phyloP scores from a whole-genome alignment of 441 rosid genomes.

The Sinapis alba region DNA sequence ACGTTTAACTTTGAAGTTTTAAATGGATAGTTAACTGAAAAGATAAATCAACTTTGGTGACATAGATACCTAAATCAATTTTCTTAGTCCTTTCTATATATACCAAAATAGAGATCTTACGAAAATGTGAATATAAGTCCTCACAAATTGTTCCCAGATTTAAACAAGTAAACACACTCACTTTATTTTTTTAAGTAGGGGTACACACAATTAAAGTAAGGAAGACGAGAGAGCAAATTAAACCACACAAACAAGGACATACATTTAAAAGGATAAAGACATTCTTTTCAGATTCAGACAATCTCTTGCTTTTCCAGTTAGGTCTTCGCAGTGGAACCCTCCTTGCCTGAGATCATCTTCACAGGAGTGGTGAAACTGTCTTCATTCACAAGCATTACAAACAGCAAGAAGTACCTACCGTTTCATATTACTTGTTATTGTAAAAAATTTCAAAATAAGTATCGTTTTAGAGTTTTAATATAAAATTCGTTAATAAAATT shows the following conservation, averaged over 20 bases:
- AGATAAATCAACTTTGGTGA: too few species aligned
- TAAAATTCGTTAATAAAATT: too few species aligned
- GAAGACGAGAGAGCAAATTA: not conserved
- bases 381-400: not conserved
- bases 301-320: not conserved
- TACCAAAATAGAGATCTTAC: too few species aligned
- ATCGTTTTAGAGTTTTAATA: too few species aligned
- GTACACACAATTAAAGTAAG: not conserved
- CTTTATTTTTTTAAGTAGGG: not conserved
- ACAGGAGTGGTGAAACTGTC: not conserved
- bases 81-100: too few species aligned
- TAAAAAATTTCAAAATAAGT: too few species aligned
- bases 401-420: not conserved
- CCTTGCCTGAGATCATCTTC: not conserved
- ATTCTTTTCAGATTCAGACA: not conserved
- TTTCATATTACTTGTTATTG: too few species aligned
- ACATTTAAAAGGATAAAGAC: not conserved
- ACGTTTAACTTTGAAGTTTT: too few species aligned
- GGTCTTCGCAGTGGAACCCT: not conserved
- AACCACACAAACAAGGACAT: not conserved
- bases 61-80: too few species aligned
- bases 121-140: not conserved
- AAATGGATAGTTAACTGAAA: too few species aligned
- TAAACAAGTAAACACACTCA: not conserved
- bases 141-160: not conserved